phyloP scores from a whole-genome alignment of 2,329 filamentous ascomycete genomes.

The Talaromyces sp. region DNA sequence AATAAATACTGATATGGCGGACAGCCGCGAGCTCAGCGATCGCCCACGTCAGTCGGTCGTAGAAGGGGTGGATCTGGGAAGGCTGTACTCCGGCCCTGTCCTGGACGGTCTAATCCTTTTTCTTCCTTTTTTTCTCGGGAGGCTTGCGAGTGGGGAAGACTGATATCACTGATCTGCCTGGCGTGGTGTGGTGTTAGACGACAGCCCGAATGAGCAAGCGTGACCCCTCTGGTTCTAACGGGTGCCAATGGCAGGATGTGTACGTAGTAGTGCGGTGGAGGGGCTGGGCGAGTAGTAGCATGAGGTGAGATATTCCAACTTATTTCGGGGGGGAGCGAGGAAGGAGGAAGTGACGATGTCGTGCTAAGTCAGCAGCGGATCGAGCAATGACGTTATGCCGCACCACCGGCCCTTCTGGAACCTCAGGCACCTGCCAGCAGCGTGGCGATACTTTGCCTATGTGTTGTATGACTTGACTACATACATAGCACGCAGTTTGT shows the following conservation, averaged over 20 bases:
- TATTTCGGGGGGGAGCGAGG: no score
- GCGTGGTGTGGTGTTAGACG: neutral
- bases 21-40: neutral
- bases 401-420: slow-evolving; percentile 6
- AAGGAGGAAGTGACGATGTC: no score
- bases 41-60: neutral
- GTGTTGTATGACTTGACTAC: no score
- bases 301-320: no score
- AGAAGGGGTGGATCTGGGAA: neutral
- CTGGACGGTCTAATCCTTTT: neutral
- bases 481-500: no score
- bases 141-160: slow-evolving; percentile 12
- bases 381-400: slow-evolving; percentile 16
- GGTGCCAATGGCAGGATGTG: neutral
- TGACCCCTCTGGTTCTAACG: neutral
- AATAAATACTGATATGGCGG: neutral
- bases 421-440: neutral
- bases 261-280: neutral
- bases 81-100: neutral
- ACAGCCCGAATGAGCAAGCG: neutral
- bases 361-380: no score
- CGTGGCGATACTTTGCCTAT: neutral
- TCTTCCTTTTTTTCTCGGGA: slow-evolving; percentile 1
- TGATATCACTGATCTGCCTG: slow-evolving; percentile 14
- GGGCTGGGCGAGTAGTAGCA: no score